Conservation (phyloP, 1,284 basidiomycete species). For the Cryptococcus amylolentus region DNA sequence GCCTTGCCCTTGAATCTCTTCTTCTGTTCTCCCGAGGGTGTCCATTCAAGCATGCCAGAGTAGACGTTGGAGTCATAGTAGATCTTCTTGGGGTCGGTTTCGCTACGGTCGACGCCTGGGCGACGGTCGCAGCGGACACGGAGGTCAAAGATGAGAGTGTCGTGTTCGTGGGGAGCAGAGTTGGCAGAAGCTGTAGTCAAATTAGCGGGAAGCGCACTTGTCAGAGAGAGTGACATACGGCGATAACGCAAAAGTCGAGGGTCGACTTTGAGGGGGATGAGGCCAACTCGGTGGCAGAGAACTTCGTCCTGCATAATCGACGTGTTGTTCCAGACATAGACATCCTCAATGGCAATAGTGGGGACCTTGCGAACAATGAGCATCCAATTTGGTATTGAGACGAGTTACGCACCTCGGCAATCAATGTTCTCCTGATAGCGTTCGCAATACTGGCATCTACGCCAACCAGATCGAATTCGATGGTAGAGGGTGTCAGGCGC, state of each 20-base stretch:
- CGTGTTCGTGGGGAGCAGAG: conserved; percentile 68
- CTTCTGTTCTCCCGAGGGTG: conserved; percentile 79
- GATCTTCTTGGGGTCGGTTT: conserved; percentile 62
- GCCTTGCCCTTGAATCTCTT: conserved; percentile 43
- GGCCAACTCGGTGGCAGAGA: conserved; percentile 81
- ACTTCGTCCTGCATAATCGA: conserved; percentile 94
- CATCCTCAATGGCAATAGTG: conserved; percentile 86
- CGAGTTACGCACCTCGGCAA: conserved; percentile 71
- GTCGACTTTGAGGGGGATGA: conserved; percentile 85
- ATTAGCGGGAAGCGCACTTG: conserved; percentile 33
- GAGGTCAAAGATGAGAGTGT: conserved; percentile 87
- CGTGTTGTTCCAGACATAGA: conserved; percentile 95
- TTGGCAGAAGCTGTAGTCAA: conserved; percentile 51
- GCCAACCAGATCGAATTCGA: conserved; percentile 94
- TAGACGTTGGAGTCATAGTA: conserved; percentile 67
- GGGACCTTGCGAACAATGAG: conserved; percentile 62
- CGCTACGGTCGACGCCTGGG: conserved; percentile 54
- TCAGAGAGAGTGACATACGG: conserved; percentile 40
- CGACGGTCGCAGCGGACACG: conserved; percentile 68
- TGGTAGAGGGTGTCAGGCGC: conserved; percentile 70
- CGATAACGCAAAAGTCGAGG: conserved; percentile 58
- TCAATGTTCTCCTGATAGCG: conserved; percentile 83
- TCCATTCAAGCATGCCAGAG: conserved; percentile 76
- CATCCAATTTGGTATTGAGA: neutral
- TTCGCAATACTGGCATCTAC: conserved; percentile 97